phyloP scores from a whole-genome alignment of 1,139 yeast species.

The Petasospora rhodanensis region DNA sequence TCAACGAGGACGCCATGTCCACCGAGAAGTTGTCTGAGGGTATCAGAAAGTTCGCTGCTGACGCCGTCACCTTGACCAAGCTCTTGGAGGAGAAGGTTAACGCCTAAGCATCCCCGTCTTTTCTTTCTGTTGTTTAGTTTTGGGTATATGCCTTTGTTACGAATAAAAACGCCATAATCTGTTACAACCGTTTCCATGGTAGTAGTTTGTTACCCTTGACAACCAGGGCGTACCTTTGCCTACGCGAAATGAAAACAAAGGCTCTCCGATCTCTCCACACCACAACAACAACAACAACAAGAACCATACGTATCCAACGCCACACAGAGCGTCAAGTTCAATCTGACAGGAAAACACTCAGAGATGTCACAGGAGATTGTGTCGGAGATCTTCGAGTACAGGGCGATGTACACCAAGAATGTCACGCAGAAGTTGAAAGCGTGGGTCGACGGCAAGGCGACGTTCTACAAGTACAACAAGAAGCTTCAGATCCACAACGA shows the following conservation, averaged over 20 bases:
- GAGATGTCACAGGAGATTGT: constrained; percentile 23
- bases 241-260: too few species aligned
- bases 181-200: too few species aligned
- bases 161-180: too few species aligned
- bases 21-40: constrained; percentile 97
- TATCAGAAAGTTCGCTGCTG: constrained; percentile 95
- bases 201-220: too few species aligned
- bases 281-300: too few species aligned
- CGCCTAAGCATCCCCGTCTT: too few species aligned
- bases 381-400: constrained; percentile 37
- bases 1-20: constrained; percentile 98
- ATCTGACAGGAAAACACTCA: neutral
- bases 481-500: constrained; percentile 42
- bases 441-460: constrained; percentile 52
- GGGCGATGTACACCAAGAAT: constrained; percentile 41
- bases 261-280: too few species aligned
- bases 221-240: too few species aligned
- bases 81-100: constrained; percentile 71
- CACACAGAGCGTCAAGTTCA: too few species aligned
- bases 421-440: constrained; percentile 45
- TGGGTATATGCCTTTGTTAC: too few species aligned
- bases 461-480: constrained; percentile 44
- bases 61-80: constrained; percentile 78
- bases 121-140: too few species aligned
- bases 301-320: too few species aligned